Percentiles rank a stretch among this genome's conserved stretches.
Evolutionary conservation across 192 early-diverging fungal species (phyloP).

Genomic region (Coemansia sp.): DNA sequence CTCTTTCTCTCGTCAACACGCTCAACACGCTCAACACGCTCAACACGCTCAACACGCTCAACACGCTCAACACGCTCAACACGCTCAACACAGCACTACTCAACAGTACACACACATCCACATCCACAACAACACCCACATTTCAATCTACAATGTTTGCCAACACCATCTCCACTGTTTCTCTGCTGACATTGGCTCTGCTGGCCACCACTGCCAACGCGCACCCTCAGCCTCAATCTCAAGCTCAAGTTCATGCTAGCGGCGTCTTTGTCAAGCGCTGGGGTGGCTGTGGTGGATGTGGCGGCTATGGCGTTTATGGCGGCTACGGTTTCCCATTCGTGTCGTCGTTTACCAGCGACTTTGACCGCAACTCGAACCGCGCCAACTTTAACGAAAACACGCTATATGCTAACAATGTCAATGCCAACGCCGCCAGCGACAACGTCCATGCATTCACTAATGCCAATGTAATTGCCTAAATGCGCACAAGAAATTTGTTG

Average conservation of each 20-base stretch:
- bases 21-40: too few species aligned
- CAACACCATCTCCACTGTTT: not conserved
- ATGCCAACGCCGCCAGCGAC: conserved; percentile 9
- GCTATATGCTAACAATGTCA: conserved; percentile 16
- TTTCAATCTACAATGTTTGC: not conserved
- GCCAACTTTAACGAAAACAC: conserved; percentile 29
- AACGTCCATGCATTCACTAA: conserved; percentile 75
- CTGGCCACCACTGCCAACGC: not conserved
- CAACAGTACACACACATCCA: not conserved
- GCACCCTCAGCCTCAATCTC: not conserved
- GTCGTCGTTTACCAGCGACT: conserved; percentile 11
- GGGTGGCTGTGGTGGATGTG: not conserved
- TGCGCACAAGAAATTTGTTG: not conserved
- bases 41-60: too few species aligned
- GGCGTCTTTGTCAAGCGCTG: not conserved
- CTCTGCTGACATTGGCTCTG: not conserved
- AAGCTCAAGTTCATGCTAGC: not conserved
- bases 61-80: too few species aligned
- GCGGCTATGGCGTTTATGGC: not conserved
- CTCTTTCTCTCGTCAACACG: not conserved
- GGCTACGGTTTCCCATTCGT: conserved; percentile 20
- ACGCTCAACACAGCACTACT: not conserved
- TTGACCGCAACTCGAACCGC: conserved; percentile 19
- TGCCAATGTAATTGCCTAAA: conserved; percentile 26
- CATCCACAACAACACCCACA: not conserved